Conservation (phyloP, 306 rosid genomes). For the Medicago arabica region DNA sequence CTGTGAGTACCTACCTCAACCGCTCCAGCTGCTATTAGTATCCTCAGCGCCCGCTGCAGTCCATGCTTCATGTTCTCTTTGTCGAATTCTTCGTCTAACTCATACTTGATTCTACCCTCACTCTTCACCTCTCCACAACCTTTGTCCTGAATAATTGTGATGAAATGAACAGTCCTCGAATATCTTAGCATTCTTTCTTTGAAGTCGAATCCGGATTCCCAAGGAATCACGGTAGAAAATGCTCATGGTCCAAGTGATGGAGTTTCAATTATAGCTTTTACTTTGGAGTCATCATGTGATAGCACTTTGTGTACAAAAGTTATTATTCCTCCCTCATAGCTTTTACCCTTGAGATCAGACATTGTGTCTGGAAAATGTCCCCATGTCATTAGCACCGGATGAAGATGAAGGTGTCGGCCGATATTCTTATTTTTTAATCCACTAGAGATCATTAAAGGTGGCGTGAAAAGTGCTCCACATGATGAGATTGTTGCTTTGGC, state of each 20-base stretch:
- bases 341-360: constrained; percentile 65
- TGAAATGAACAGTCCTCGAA: constrained; percentile 71
- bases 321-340: constrained; percentile 85
- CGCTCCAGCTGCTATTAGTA: constrained; percentile 83
- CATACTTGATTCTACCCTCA: constrained; percentile 63
- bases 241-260: constrained; percentile 68
- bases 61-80: constrained; percentile 72
- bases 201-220: constrained; percentile 69
- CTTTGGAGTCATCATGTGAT: constrained; percentile 49
- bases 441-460: constrained; percentile 78
- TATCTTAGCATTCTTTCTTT: constrained; percentile 76
- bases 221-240: constrained; percentile 59
- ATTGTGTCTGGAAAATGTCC: constrained; percentile 76
- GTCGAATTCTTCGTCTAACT: constrained; percentile 56
- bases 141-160: constrained; percentile 63
- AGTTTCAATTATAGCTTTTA: constrained; percentile 72
- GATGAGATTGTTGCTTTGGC: constrained; percentile 79
- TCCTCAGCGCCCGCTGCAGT: constrained; percentile 71
- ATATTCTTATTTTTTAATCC: constrained; percentile 73
- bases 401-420: constrained; percentile 85
- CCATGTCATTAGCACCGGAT: constrained; percentile 85
- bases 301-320: constrained; percentile 72
- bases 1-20: constrained; percentile 86
- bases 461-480: constrained; percentile 86
- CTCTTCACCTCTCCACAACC: constrained; percentile 64